Evolutionary conservation across 2,329 filamentous ascomycete genomes (phyloP), one percentile per base, ranked within the genome.

Genomic region (Cercospora citrullina): DNA sequence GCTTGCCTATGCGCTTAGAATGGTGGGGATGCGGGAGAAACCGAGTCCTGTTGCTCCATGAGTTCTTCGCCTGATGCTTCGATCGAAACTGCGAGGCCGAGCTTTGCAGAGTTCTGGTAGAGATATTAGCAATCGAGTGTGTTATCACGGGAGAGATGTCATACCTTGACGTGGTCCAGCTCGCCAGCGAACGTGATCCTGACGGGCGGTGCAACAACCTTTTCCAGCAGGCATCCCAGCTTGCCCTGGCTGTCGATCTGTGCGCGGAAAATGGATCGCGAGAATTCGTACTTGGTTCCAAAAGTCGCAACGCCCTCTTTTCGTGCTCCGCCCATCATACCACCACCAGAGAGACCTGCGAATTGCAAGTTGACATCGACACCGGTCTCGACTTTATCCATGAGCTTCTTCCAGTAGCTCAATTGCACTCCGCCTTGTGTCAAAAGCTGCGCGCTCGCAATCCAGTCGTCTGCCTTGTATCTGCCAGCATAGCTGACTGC

Each of bases 261-360:
- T 55, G 94, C 95, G 73, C 94, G 90, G 89, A 97, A 97, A 61
- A 93, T 95, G 65, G 92, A 95, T 83, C 93, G 92, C 78, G 92
- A 89, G 88, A 99, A 99, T 80, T 97, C 94, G 83, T 99, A 99
- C 84, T 99, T 99, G 79, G 93, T 92, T 77, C 94, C 95, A 76
- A 98, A 87, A 64, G 94, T 93, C 64, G 96, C 94, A 69, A 92
- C 87, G 65, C 95, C 95, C 81, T 99, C 94, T 81, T 93, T 94
- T 80, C 90, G 87, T 64, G 90, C 80, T 58, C 89, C 89, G 68
- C 86, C 88, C 76, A 92, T 92, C 89, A 95, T 93, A 30, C 74
- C 73, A 68, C 78, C 68, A 87, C 78, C 74, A 59, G 89, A 85
- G 33, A 88, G 86, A 30, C 83, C 83, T 26, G 87, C 89, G 74